Evolutionary conservation across 2,329 filamentous ascomycete species (phyloP), one percentile per base, ranked within the genome.

Genomic region (Neofusicoccum parvum): DNA sequence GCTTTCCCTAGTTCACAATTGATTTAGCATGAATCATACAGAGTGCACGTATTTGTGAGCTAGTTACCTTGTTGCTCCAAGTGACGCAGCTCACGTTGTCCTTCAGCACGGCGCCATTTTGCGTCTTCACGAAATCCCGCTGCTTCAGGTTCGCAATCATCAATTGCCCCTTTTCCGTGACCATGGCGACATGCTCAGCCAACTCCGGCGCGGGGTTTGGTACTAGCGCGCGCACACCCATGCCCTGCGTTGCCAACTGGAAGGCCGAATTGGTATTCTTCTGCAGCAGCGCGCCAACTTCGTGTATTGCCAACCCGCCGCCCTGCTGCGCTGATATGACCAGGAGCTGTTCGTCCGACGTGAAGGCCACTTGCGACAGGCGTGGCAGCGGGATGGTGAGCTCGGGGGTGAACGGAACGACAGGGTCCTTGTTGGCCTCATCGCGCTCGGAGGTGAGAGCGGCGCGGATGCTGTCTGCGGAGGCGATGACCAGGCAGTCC

Each of bases 351-450:
- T 97, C 96, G 72, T 96, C 92, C n/a, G 92, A 87, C 0, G 92
- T 94, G 76, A 99, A 99, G 15, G 90, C 88, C 20, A 99, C 83
- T 76, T 99, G 95, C 11, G 92, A 96, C 63, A 97, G 86, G 70
- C 90, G 88, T 72, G 91, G 87, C 72, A 96, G 85, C 1, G 88
- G 82, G 6, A 98, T 85, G 66, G 84, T 90, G 60, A 91, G 81
- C 75, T 94, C 88, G 3, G 94, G 90, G 67, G 87, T 81, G 72
- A 96, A 96, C 68, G 90, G 88, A 64, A 90, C 81, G 68, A 94
- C 88, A 4, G 46, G 34, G n/a, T 65, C 63, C 67, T 84, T 85
- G 68, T 89, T 88, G 66, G 84, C 79, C 68, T 87, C 85, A 41
- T 83, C 80, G 12, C 83, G 78, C 65, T 98, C 95, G 78, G 94